Evolutionary conservation across 2,329 filamentous ascomycete genomes (phyloP).

Genomic region (Akanthomyces dipterigenus): DNA sequence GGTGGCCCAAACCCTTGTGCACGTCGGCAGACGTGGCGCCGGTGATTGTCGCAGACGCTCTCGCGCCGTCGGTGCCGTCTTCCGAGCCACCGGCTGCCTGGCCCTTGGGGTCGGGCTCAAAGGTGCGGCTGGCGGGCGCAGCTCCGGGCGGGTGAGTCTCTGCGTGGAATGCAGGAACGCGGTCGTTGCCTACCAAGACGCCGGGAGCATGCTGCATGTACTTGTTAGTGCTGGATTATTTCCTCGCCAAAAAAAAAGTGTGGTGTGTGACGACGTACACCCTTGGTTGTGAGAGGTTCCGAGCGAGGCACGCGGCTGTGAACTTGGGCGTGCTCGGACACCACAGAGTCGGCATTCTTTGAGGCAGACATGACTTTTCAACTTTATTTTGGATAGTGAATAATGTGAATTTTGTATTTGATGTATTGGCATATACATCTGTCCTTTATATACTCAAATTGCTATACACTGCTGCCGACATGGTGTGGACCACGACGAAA

Average conservation of each 20-base stretch:
- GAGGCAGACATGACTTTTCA: slow-evolving; percentile 32
- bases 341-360: slow-evolving; percentile 45
- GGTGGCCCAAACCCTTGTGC: slow-evolving; percentile 37
- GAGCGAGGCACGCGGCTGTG: slow-evolving; percentile 41
- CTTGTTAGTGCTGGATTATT: slow-evolving; percentile 10
- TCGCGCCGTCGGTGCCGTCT: slow-evolving; percentile 14
- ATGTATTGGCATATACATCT: not conserved
- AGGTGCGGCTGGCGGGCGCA: slow-evolving; percentile 44
- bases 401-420: too few relatives aligned
- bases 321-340: slow-evolving; percentile 48
- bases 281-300: slow-evolving; percentile 46
- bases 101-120: slow-evolving; percentile 30
- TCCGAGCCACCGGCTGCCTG: slow-evolving; percentile 29
- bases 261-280: slow-evolving; percentile 36
- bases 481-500: not conserved
- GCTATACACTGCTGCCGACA: not conserved
- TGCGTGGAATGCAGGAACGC: slow-evolving; percentile 55
- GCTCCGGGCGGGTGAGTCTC: slow-evolving; percentile 55
- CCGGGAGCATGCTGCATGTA: slow-evolving; percentile 54
- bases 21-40: slow-evolving; percentile 40
- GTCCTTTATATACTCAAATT: not conserved
- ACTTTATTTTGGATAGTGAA: not conserved
- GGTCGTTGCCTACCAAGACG: slow-evolving; percentile 52
- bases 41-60: slow-evolving; percentile 31
- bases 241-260: not conserved